Evolutionary conservation across 352 stramenopile genomes (phyloP), one percentile per base, ranked within the genome.

Genomic region (Globisporangium canariense): DNA sequence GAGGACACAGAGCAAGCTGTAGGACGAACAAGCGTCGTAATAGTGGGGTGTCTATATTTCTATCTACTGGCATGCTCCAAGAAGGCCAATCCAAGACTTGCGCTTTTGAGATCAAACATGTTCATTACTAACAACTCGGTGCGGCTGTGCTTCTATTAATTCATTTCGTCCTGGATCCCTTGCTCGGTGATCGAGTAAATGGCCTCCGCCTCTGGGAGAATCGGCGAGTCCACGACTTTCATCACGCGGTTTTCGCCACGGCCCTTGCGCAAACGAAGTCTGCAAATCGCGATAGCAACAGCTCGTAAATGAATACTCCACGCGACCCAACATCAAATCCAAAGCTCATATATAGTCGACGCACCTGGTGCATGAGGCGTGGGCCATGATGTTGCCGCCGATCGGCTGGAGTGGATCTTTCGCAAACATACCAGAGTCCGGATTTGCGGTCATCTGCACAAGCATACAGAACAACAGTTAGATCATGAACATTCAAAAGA

Each of bases 201-300:
- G 16, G 93, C 96, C 75, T 99, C 98, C 6, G 96, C 94, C 78
- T 99, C 98, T 1, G 97, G 94, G 20, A 99, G 75, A 30, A 98
- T 99, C 14, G 98, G 98, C 4, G 91, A 98, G 72, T 98, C 96
- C 32, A 98, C 90, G 18, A 98, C 85, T 71, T 98, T 99, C 87
- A 98, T 99, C 62, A 99, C 96, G 22, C 98, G 95, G 66, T 99
- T 99, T 68, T 99, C 97, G 13, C 97, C 98, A 49, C 97, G 91
- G 13, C 93, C 97, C 71, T 99, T 99, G 53, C 93, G 90, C 49
- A 99, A 78, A 13, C 96, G 92, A 62, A 98, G 75, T 68, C 82
- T 91, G 38, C 7, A 56, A 7, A 47, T 22, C 11, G n/a, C 18
- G 51, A 32, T 60, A 36, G 49, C 22, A 56, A 28, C 2, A 28